Percentiles rank a stretch among this genome's conserved stretches.
These are phyloP conservation scores for Globisporangium megalacanthum DNA, from an alignment of 352 stramenopile species.

Conservation along the genomic window DNA sequence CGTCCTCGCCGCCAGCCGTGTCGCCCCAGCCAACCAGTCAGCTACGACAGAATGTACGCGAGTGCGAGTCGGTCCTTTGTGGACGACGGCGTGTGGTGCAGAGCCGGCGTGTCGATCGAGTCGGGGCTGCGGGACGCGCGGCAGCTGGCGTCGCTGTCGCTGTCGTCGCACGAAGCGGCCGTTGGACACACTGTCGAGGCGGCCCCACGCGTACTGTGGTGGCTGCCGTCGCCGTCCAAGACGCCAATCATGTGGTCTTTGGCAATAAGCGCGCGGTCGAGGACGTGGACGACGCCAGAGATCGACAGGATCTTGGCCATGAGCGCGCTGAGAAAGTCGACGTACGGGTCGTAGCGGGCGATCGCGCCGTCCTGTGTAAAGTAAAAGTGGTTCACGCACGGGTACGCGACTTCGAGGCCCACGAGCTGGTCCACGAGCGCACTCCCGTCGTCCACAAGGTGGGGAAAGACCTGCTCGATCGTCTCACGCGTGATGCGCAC, in stretches of 20 bases:
- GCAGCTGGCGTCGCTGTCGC: not conserved
- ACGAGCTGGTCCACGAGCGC: constrained; percentile 32
- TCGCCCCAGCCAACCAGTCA: too few relatives aligned
- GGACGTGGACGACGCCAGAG: constrained; percentile 19
- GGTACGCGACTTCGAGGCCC: constrained; percentile 36
- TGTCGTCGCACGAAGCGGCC: not conserved
- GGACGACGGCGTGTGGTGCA: not conserved
- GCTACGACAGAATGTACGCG: constrained; percentile 11
- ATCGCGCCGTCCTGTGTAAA: constrained; percentile 37
- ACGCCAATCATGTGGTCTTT: constrained; percentile 41
- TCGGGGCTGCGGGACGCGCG: not conserved
- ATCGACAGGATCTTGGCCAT: constrained; percentile 22
- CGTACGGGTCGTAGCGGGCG: constrained; percentile 32
- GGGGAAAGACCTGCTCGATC: constrained; percentile 48
- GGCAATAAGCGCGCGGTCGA: constrained; percentile 31
- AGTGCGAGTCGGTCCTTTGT: not conserved
- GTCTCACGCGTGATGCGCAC: constrained; percentile 43
- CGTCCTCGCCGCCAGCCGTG: too few relatives aligned
- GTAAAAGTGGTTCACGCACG: constrained; percentile 39
- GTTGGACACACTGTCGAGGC: too few relatives aligned
- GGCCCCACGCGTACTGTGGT: not conserved
- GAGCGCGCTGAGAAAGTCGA: constrained; percentile 32
- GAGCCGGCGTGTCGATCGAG: not conserved
- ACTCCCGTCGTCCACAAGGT: constrained; percentile 25
- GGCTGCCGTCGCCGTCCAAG: not conserved